Evolutionary conservation across 768 basidiomycete species (phyloP), one percentile per base, ranked within the genome.

Genomic region (Mycena rosella): DNA sequence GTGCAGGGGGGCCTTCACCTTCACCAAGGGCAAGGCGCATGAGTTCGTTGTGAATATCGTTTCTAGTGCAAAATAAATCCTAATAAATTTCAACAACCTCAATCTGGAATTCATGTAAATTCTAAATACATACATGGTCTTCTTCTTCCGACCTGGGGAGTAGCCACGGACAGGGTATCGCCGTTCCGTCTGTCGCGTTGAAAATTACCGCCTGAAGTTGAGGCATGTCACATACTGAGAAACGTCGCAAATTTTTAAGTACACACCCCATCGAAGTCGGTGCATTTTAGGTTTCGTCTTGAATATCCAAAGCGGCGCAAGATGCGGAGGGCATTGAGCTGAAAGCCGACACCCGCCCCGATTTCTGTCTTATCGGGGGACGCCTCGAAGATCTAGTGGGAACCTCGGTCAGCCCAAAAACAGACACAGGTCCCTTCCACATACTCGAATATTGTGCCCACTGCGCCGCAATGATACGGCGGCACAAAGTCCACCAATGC

Each of bases 21-120:
- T 63, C 62, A 17, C 36, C 47, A 2, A 49, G 40, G 5, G 67
- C 67, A 13, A 63, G 38, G 11, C 61, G 45, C 27, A 18, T 58
- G 7, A 68, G 61, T 48, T 68, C 67, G 20, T 68, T 51, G 54
- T 68, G 49, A 38, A 68, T 40, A 48, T 68, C 67, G 18, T 53
- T 54, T 26, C 68, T 26, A 20, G 59, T 53, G 34, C 68, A 69
- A 13, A 60, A 52, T 38, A 69, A 11, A 27, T 24, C 49, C 68
- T 69, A 24, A 5, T 24, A 17, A 2, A 14, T 36, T 51, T 44
- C 2, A 48, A 27, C 38, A 17, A n/a, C 30, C 2, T 8, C 18
- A 3, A 27, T 26, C 26, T n/a, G 15, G 24, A 7, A 34, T 29
- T 22, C n/a, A n/a, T n/a, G n/a, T n/a, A 11, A 55, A 32, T 8